Percentiles rank a stretch among this genome's conserved stretches.
Conservation (phyloP, 2,329 filamentous ascomycete species). For the Lomentospora prolificans region DNA sequence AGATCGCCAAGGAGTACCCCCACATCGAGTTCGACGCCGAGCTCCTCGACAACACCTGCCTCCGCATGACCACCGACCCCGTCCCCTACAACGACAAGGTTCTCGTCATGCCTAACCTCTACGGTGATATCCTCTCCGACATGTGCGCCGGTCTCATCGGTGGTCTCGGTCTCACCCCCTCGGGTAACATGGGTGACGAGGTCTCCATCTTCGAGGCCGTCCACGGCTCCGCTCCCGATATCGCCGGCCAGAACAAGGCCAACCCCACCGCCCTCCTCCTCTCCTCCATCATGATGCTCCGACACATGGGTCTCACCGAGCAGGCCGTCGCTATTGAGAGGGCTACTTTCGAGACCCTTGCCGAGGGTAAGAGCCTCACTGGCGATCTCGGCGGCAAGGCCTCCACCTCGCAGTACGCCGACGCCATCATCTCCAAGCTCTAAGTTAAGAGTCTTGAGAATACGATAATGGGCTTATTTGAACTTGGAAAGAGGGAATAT, state of each 20-base stretch:
- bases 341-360: slow-evolving; percentile 89
- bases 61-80: slow-evolving; percentile 97
- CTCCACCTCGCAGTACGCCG: slow-evolving; percentile 90
- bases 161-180: slow-evolving; percentile 92
- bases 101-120: slow-evolving; percentile 95
- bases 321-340: slow-evolving; percentile 84
- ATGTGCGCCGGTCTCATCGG: slow-evolving; percentile 99
- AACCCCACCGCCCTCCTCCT: slow-evolving; percentile 96
- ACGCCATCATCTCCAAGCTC: slow-evolving; percentile 71
- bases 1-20: slow-evolving; percentile 92
- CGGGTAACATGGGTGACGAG: slow-evolving; percentile 97
- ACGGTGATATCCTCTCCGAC: slow-evolving; percentile 98
- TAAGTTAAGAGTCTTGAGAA: slow-evolving; percentile 22
- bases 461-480: neutral
- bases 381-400: slow-evolving; percentile 93
- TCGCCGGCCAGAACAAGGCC: slow-evolving; percentile 88
- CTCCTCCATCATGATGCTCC: slow-evolving; percentile 98
- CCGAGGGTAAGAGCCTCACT: slow-evolving; percentile 92
- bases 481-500: neutral
- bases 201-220: slow-evolving; percentile 99
- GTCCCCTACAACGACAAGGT: slow-evolving; percentile 98
- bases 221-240: slow-evolving; percentile 93
- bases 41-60: slow-evolving; percentile 96
- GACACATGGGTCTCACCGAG: slow-evolving; percentile 86
- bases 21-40: slow-evolving; percentile 94